phyloP scores from a whole-genome alignment of 371 early-diverging fungal species.

The Amoeboradix gromovi region DNA sequence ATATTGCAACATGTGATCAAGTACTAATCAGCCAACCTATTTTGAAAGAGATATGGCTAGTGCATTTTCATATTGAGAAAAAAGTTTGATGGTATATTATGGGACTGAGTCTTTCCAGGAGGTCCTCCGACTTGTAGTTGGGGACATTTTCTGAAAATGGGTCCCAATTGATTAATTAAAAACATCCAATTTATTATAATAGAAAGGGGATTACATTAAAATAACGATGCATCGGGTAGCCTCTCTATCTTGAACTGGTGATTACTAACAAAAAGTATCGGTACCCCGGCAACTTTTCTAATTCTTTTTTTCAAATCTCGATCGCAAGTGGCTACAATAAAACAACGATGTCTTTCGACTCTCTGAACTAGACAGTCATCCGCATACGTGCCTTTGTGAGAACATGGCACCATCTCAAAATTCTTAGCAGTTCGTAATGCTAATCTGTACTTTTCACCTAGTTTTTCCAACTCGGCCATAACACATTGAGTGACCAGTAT shows the following conservation, averaged over 20 bases:
- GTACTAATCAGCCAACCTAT: too few species aligned
- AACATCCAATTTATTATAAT: too few species aligned
- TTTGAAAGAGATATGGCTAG: too few species aligned
- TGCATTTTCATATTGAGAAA: too few species aligned
- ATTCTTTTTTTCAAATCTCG: slow-evolving; percentile 89
- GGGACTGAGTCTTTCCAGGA: too few species aligned
- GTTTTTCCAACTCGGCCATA: slow-evolving; percentile 94
- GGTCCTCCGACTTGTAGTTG: too few species aligned
- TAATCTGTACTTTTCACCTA: slow-evolving; percentile 86
- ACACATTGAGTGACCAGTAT: slow-evolving; percentile 85
- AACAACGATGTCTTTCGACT: slow-evolving; percentile 66
- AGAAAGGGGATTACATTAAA: neutral
- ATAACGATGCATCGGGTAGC: slow-evolving; percentile 38
- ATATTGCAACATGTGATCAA: too few species aligned
- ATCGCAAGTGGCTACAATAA: slow-evolving; percentile 98
- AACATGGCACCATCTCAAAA: slow-evolving; percentile 81
- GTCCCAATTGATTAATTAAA: too few species aligned
- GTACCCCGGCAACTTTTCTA: slow-evolving; percentile 92
- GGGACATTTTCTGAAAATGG: too few species aligned
- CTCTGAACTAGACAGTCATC: slow-evolving; percentile 97
- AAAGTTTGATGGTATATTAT: too few species aligned
- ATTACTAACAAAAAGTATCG: slow-evolving; percentile 88
- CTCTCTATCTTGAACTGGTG: slow-evolving; percentile 83
- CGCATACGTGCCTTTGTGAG: slow-evolving; percentile 97
- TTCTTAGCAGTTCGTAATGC: slow-evolving; percentile 36